Base-by-base conservation (phyloP, 768 basidiomycete species). In the Candolleomyces eurysporus region DNA sequence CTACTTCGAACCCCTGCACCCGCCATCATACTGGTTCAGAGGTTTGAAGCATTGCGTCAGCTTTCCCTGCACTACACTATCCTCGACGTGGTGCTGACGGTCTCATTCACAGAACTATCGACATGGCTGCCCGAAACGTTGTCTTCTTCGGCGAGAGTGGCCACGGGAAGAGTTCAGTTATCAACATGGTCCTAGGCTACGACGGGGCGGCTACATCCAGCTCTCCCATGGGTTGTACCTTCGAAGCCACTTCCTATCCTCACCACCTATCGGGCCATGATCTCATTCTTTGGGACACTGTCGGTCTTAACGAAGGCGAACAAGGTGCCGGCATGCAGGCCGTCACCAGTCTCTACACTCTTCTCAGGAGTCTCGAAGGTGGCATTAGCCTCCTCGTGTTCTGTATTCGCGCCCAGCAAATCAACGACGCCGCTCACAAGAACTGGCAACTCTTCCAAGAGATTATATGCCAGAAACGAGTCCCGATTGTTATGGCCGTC, bases 371-470 rank as follows among this genome's bases (percentile, higher is more conserved):
- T 9, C 68, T 81, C 16, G 58, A 72, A 1, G 68, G 66, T 10
- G 77, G 79, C 17, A 62, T 81, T 57, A 72, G 69, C 67, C 70
- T 81, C 40, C 75, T 81, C 42, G 62, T 80, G 7, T 81, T 73
- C 64, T 73, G 74, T 48, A 74, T 79, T 64, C 74, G 75, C 6
- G n/a, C n/a, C n/a, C n/a, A n/a, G n/a, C n/a, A n/a, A 60, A 69
- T 79, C 59, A 69, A 67, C 53, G 68, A 72, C 22, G 65, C 71
- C 2, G 61, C 73, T 32, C 67, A 72, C 48, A 69, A 72, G 46
- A 81, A 79, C 53, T 81, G 78, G 69, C 67, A 68, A 36, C 62
- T 79, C 32, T 77, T 79, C 62, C 17, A 63, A 54, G 70, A 76
- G 11, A 70, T 75, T 17, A 73, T 81, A n/a, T 79, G 77, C 58